phyloP scores from a whole-genome alignment of 371 early-diverging fungal genomes.

The Lichtheimia ramosa region DNA sequence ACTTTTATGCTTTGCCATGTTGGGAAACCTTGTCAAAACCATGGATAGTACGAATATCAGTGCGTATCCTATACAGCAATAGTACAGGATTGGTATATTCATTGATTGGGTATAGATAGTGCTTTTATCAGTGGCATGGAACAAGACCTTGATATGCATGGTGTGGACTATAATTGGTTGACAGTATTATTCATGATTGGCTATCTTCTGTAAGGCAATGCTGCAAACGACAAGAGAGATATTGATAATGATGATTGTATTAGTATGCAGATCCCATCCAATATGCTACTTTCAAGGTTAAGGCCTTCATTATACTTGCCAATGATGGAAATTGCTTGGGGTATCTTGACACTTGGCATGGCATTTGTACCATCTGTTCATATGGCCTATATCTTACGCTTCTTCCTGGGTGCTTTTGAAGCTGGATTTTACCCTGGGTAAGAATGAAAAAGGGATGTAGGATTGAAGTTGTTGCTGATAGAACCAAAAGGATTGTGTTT shows the following conservation, averaged over 20 bases:
- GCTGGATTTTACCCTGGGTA: slow-evolving; percentile 66
- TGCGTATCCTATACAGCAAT: slow-evolving; percentile 7
- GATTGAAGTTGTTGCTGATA: too few relatives aligned
- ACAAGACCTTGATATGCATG: slow-evolving; percentile 40
- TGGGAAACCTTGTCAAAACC: slow-evolving; percentile 44
- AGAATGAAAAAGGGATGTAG: too few relatives aligned
- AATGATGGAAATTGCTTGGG: slow-evolving; percentile 54
- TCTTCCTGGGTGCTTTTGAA: slow-evolving; percentile 62
- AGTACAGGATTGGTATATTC: too few relatives aligned
- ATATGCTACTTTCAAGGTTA: slow-evolving; percentile 53
- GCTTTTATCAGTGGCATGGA: slow-evolving; percentile 57
- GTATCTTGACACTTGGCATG: slow-evolving; percentile 56
- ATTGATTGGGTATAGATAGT: slow-evolving; percentile 35
- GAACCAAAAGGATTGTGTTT: slow-evolving; percentile 48
- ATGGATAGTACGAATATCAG: slow-evolving; percentile 44
- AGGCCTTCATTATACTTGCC: slow-evolving; percentile 58
- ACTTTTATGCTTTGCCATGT: slow-evolving; percentile 43
- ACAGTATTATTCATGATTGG: slow-evolving; percentile 39
- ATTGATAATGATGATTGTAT: not conserved
- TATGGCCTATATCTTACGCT: slow-evolving; percentile 48
- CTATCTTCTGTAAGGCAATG: slow-evolving; percentile 33
- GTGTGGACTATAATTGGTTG: slow-evolving; percentile 51
- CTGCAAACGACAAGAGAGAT: not conserved
- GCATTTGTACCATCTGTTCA: slow-evolving; percentile 55
- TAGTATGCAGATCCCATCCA: slow-evolving; percentile 64